Evolutionary conservation across 768 basidiomycete species (phyloP).

Genomic region (Panaeolus papilionaceus): DNA sequence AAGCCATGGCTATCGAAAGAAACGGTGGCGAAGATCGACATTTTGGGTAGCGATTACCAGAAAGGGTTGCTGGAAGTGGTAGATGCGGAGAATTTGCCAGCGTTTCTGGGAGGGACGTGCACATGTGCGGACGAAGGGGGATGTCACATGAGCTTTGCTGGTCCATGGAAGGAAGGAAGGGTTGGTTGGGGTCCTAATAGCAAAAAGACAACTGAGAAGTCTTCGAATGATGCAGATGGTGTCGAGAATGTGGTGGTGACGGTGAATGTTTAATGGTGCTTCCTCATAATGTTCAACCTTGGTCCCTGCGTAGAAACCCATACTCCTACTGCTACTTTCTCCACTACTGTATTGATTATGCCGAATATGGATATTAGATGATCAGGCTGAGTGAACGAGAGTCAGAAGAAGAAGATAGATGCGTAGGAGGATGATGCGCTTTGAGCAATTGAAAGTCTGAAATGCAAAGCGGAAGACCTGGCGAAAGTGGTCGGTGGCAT

Average conservation of each 20-base stretch:
- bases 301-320: neutral
- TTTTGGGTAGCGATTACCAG: slow-evolving; percentile 68
- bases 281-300: neutral
- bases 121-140: slow-evolving; percentile 61
- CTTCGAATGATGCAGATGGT: neutral
- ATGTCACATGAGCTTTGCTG: slow-evolving; percentile 66
- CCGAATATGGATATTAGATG: neutral
- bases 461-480: slow-evolving; percentile 33
- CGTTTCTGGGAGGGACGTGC: slow-evolving; percentile 67
- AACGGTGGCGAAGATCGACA: slow-evolving; percentile 69
- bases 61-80: slow-evolving; percentile 61
- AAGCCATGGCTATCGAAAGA: slow-evolving; percentile 79
- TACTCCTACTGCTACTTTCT: too few species aligned
- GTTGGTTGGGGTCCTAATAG: slow-evolving; percentile 52
- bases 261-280: slow-evolving; percentile 15
- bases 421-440: slow-evolving; percentile 33
- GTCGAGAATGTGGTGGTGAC: slow-evolving; percentile 19
- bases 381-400: slow-evolving; percentile 11
- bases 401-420: slow-evolving; percentile 30
- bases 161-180: slow-evolving; percentile 75
- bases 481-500: slow-evolving; percentile 19
- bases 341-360: neutral
- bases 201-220: slow-evolving; percentile 21
- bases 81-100: slow-evolving; percentile 69
- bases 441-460: slow-evolving; percentile 36